Base-by-base conservation (phyloP, 2,329 filamentous ascomycete genomes). In the Aplosporella prunicola region DNA sequence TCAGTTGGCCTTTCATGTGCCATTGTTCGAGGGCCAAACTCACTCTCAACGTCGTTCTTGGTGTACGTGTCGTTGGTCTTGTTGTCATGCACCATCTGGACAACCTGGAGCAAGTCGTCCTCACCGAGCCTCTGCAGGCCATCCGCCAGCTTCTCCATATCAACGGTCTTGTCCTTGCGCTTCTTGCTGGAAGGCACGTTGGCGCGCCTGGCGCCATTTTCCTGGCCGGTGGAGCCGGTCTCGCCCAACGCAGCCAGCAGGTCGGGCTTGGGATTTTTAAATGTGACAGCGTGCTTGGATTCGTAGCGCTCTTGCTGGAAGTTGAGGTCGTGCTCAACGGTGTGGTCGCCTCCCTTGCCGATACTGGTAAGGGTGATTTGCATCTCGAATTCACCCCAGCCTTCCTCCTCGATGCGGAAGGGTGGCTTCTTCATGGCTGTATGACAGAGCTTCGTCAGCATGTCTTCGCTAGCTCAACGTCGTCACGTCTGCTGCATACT, bases 371-470 rank as follows among this genome's bases (percentile, higher is more conserved):
- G 73, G 44, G 83, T 77, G 53, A 96, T 91, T 32, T 70, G 72
- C 78, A 98, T 89, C 58, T 96, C 91, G 59, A 98, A 98, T 66
- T 96, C 91, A 54, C 91, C 91, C 91, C 91, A 98, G 49, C 91
- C 91, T 64, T 95, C 84, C 63, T 98, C 93, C 46, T 78, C 71
- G 62, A 93, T 93, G 47, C 73, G 74, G 67, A 96, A 98, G 0
- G 91, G 91, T 0, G 87, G 76, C 47, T 82, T 80, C 55, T 79
- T 80, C 67, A 94, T 82, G 16, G 76, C 84, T 91, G 48, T 35
- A 15, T 2, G 5, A 26, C 13, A 16, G n/a, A 15, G 10, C 5
- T 1, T n/a, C 20, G 11, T 32, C 29, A 32, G 29, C 29, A 11
- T 17, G 9, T 14, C 27, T 3, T 16, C n/a, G n/a, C n/a, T n/a